Base-by-base conservation (phyloP, 371 early-diverging fungal genomes). In the Syncephalastrum racemosum region DNA sequence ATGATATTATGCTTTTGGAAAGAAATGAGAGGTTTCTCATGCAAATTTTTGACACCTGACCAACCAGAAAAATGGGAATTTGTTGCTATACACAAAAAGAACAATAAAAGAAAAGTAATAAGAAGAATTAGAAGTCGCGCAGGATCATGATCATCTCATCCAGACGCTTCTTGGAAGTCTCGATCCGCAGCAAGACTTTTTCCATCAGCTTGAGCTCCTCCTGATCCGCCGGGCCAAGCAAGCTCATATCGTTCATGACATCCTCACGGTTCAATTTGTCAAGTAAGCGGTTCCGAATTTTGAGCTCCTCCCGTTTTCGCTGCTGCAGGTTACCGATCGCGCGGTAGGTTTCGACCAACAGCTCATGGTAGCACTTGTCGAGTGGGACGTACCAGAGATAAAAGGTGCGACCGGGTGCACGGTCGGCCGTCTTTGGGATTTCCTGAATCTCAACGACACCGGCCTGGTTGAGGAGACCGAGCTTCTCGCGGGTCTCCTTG, bases 401-500 rank as follows among this genome's bases (percentile, higher is more conserved):
- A 63, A 87, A 85, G 19, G 92, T 93, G 60, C 92, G 81, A 19
- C 88, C 81, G 2, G 96, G 92, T 4, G 93, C 86, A 63, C 94
- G 90, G 62, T 95, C 95, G 0, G 86, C 78, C 0, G 92, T 83
- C 64, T 87, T 87, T 24, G 95, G 95, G 25, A 96, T 89, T 70
- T 95, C 97, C 71, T 91, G 92, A 52, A 93, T 78, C 54, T 89
- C 87, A n/a, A 89, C 76, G 63, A 93, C 82, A 0, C 91, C 90
- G 45, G 77, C 75, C 10, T 82, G 73, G 22, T 84, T 70, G 50
- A 96, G 64, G 24, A 81, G 70, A 43, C 83, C 87, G 36, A 92
- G 64, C 23, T 82, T 82, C 62, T 90, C 88, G 50, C 94, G 71
- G 2, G 89, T 86, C 51, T 80, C 84, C 62, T 88, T 88, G 44